phyloP scores from a whole-genome alignment of 768 basidiomycete genomes.

The Naganishia kalamii region DNA sequence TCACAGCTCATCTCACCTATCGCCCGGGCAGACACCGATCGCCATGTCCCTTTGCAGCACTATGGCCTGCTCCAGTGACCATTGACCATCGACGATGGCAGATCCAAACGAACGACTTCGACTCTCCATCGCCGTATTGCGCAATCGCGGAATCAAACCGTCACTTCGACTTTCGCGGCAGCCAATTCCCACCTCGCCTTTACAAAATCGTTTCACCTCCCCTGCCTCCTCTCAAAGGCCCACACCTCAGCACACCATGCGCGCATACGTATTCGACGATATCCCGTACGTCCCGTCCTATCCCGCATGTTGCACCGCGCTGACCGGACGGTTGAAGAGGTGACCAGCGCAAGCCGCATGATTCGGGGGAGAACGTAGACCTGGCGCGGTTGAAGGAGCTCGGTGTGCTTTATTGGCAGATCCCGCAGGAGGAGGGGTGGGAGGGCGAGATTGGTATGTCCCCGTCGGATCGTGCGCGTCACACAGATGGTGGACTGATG shows the following conservation, averaged over 20 bases:
- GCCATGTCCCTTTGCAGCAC: no score
- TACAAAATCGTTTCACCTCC: not conserved
- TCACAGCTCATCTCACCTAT: no score
- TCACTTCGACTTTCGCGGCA: no score
- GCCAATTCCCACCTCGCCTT: not conserved
- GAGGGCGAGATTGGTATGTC: constrained; percentile 38
- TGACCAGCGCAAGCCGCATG: constrained; percentile 75
- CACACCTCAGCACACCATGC: constrained; percentile 31
- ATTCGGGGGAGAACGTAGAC: constrained; percentile 55
- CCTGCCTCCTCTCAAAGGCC: no score
- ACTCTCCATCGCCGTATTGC: not conserved
- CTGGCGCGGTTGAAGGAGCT: constrained; percentile 53
- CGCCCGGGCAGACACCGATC: no score
- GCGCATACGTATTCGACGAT: constrained; percentile 47
- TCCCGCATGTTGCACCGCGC: not conserved
- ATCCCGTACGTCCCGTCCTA: constrained; percentile 11
- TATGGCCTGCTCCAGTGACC: no score
- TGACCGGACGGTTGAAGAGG: constrained; percentile 49
- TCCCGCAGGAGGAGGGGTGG: constrained; percentile 57
- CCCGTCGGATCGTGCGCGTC: not conserved
- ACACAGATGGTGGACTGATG: not conserved
- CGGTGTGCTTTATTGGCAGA: constrained; percentile 62
- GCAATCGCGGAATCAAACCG: constrained; percentile 4
- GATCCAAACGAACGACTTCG: no score
- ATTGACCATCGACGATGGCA: no score